Conservation (phyloP, 805 yeast species). For the Yarrowia hollandica region DNA sequence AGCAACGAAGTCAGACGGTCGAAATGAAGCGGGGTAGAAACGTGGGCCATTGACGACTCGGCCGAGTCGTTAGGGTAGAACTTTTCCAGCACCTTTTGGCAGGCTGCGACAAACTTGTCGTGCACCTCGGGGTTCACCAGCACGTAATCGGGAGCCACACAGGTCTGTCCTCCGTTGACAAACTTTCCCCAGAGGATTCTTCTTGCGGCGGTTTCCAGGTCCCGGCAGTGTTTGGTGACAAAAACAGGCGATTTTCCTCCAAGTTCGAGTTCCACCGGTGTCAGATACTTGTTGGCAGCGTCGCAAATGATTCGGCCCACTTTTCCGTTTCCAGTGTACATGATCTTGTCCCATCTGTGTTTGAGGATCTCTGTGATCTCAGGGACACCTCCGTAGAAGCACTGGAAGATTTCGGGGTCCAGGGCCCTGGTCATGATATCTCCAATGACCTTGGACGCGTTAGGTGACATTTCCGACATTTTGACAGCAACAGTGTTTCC, state of each 20-base stretch:
- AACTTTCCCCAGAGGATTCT: slow-evolving; percentile 79
- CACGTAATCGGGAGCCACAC: slow-evolving; percentile 85
- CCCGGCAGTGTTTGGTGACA: slow-evolving; percentile 20
- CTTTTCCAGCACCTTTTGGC: slow-evolving; percentile 46
- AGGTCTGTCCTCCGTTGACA: slow-evolving; percentile 86
- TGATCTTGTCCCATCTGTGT: slow-evolving; percentile 72
- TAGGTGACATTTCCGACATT: slow-evolving; percentile 69
- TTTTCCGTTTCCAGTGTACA: slow-evolving; percentile 76
- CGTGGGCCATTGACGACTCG: slow-evolving; percentile 52
- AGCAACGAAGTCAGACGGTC: slow-evolving; percentile 50
- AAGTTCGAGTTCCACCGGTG: slow-evolving; percentile 78
- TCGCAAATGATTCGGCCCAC: slow-evolving; percentile 77
- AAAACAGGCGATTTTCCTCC: slow-evolving; percentile 93
- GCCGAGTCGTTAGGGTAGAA: slow-evolving; percentile 40
- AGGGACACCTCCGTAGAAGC: slow-evolving; percentile 71
- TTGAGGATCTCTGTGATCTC: slow-evolving; percentile 62
- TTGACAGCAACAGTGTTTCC: slow-evolving; percentile 79
- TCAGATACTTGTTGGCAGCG: slow-evolving; percentile 78
- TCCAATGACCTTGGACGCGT: slow-evolving; percentile 56
- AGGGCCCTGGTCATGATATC: slow-evolving; percentile 54
- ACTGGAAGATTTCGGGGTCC: slow-evolving; percentile 56
- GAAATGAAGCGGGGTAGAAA: slow-evolving; percentile 58
- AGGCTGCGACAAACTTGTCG: slow-evolving; percentile 49
- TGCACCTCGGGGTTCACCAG: slow-evolving; percentile 62
- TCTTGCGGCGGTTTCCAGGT: slow-evolving; percentile 46